Evolutionary conservation across 495 filamentous ascomycete genomes (phyloP), one percentile per base, ranked within the genome.

Genomic region (Podospora tetraspora): DNA sequence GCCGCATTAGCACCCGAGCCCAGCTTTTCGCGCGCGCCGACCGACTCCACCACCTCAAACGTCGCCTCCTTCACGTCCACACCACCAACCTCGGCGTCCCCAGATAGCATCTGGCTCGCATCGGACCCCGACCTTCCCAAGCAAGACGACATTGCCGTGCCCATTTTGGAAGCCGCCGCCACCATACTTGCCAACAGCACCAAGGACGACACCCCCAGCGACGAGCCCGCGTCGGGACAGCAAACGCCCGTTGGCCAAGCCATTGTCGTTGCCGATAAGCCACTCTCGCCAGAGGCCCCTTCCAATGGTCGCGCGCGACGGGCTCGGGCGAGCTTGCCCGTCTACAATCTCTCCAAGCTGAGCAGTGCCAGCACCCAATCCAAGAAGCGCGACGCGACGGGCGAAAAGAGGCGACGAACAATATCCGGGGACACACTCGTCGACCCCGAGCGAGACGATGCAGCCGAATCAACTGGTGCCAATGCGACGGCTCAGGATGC

Each of bases 331-430:
- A 83, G 80, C 61, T 68, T 82, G 10, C 80, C 80, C 3, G 80
- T 85, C 24, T 88, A 88, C 76, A 88, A 88, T 65, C 75, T 87
- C 29, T 79, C 83, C 32, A 78, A 83, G 57, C 74, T 88, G 9
- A 79, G 75, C 29, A 83, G 84, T 19, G 85, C 81, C 21, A 78
- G 77, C 19, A 71, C 73, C 43, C 80, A 83, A 66, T 80, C 81
- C 23, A 80, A 76, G 29, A 82, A 79, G 24, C 79, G 79, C 24
- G 80, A 82, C 61, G 29, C 71, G 11, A 75, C 75, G 3, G 69
- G 72, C 69, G 76, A 76, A 62, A 77, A 76, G 69, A 74, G 76
- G 37, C 75, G 78, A 24, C 79, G 83, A 25, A 79, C 81, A 6
- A 78, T 81, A 59, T 79, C 79, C 0, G 82, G 80, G 23, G 82